Evolutionary conservation across 768 basidiomycete species (phyloP).

Genomic region (Ramaria sp.): DNA sequence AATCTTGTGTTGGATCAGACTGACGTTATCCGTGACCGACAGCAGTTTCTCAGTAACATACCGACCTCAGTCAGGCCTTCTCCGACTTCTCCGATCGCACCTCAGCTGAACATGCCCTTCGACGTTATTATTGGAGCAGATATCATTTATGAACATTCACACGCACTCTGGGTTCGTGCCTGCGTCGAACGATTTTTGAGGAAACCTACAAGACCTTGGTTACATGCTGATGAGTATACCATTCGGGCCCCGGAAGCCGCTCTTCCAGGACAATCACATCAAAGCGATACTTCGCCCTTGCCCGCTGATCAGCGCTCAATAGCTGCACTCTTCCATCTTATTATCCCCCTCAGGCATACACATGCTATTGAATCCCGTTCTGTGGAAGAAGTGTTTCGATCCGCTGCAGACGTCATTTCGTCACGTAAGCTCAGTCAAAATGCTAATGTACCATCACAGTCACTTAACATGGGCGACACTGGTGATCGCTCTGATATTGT

Average conservation of each 20-base stretch:
- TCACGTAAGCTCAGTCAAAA: background rate
- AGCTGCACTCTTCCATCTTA: constrained; percentile 47
- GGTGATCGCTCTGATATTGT: background rate
- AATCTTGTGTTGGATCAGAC: too few relatives aligned
- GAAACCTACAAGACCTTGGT: constrained; percentile 11
- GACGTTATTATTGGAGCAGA: constrained; percentile 45
- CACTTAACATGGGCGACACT: background rate
- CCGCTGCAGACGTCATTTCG: constrained; percentile 1
- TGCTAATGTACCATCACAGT: background rate
- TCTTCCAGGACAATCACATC: background rate
- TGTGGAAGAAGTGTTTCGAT: constrained; percentile 45
- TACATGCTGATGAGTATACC: constrained; percentile 19
- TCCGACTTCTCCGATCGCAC: background rate
- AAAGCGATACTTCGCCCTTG: background rate
- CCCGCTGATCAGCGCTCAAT: constrained; percentile 1
- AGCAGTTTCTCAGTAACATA: background rate
- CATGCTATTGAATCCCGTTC: constrained; percentile 48
- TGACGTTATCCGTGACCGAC: too few relatives aligned
- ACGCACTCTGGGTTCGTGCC: constrained; percentile 35
- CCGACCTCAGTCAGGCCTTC: background rate
- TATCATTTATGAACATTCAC: constrained; percentile 40
- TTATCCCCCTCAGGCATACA: constrained; percentile 65
- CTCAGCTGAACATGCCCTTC: constrained; percentile 21
- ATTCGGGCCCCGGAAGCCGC: background rate
- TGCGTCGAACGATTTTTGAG: constrained; percentile 31